Evolutionary conservation across 352 stramenopile genomes (phyloP).

Genomic region (Pythium dissimile): DNA sequence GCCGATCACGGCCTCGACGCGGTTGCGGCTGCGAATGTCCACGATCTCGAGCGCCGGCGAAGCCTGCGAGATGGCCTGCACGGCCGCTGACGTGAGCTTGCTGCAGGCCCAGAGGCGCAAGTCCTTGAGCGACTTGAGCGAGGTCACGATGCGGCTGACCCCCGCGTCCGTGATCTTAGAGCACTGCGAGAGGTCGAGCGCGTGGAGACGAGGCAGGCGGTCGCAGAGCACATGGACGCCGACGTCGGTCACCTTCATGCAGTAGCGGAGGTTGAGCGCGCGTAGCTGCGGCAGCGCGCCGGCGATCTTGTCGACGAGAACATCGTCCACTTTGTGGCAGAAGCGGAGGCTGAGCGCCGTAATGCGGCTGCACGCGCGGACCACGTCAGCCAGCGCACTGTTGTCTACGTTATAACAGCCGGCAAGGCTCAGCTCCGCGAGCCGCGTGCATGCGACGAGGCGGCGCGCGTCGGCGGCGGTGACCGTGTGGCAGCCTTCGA

Average conservation of each 20-base stretch:
- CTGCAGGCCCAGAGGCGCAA: conserved; percentile 79
- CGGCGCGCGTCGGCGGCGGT: conserved; percentile 42
- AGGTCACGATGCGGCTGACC: conserved; percentile 54
- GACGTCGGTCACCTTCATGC: conserved; percentile 81
- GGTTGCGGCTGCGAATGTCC: conserved; percentile 77
- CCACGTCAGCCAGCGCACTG: conserved; percentile 47
- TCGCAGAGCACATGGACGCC: conserved; percentile 55
- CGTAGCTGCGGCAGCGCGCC: conserved; percentile 41
- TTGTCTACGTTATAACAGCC: conserved; percentile 83
- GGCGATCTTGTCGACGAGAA: conserved; percentile 57
- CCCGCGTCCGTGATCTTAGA: conserved; percentile 68
- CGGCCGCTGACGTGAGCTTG: conserved; percentile 71
- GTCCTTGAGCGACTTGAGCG: conserved; percentile 57
- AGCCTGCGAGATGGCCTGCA: conserved; percentile 65
- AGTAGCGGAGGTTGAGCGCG: conserved; percentile 81
- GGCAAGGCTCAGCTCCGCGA: conserved; percentile 64
- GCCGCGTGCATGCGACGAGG: conserved; percentile 37
- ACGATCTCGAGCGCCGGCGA: conserved; percentile 60
- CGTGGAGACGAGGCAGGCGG: conserved; percentile 36
- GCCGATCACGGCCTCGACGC: conserved; percentile 73
- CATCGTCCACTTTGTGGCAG: conserved; percentile 82
- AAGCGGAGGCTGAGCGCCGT: conserved; percentile 73
- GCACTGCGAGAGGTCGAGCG: conserved; percentile 83
- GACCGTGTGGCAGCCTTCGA: conserved; percentile 78
- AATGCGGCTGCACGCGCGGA: conserved; percentile 41